phyloP scores from a whole-genome alignment of 1,139 yeast species.

The Candida pseudoviswanathii region DNA sequence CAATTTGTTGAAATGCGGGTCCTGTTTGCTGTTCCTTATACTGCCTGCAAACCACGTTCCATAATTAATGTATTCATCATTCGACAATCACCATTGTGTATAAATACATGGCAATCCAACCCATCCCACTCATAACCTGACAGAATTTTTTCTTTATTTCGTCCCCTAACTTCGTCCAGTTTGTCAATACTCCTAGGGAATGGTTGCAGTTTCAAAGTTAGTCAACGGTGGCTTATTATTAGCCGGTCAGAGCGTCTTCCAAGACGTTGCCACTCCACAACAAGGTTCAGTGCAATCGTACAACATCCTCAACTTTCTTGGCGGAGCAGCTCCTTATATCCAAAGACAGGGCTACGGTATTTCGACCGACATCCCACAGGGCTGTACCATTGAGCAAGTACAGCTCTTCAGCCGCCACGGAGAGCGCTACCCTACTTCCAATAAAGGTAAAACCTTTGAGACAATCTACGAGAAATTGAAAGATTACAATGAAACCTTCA shows the following conservation, averaged over 20 bases:
- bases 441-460: slow-evolving; percentile 25
- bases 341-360: slow-evolving; percentile 52
- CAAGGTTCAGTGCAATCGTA: slow-evolving; percentile 40
- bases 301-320: slow-evolving; percentile 46
- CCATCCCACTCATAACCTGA: too few species aligned
- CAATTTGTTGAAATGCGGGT: too few species aligned
- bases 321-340: slow-evolving; percentile 51
- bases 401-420: slow-evolving; percentile 70
- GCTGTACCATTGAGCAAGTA: slow-evolving; percentile 64
- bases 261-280: slow-evolving; percentile 39
- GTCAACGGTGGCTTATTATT: slow-evolving; percentile 34
- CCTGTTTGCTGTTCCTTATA: too few species aligned
- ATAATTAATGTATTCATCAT: too few species aligned
- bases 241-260: slow-evolving; percentile 28
- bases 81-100: too few species aligned
- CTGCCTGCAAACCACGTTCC: too few species aligned
- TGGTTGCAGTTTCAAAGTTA: slow-evolving; percentile 37
- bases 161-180: background rate
- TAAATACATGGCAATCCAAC: too few species aligned
- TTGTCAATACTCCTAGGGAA: slow-evolving; percentile 10
- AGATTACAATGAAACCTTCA: slow-evolving; percentile 27
- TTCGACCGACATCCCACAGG: slow-evolving; percentile 48
- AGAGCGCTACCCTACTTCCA: slow-evolving; percentile 59
- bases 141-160: background rate
- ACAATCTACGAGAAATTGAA: slow-evolving; percentile 23